Evolutionary conservation across 208 protist genomes (phyloP).

Genomic region (Endotrypanum monterogeii): DNA sequence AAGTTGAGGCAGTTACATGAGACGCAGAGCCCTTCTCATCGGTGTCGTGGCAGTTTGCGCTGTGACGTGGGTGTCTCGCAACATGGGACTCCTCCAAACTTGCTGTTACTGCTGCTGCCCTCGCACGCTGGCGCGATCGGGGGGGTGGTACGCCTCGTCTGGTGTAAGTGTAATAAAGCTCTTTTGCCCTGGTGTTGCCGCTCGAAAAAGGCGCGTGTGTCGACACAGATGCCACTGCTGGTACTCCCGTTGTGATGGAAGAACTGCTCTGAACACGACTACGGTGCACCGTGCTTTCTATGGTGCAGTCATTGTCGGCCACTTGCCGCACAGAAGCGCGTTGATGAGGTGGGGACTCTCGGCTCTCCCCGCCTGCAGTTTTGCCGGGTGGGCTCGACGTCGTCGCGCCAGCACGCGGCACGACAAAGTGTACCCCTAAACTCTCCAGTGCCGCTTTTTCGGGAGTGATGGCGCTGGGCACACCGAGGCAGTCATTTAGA

Average conservation of each 20-base stretch:
- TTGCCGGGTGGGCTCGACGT: not conserved
- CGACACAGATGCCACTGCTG: not conserved
- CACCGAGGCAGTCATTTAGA: conserved; percentile 1
- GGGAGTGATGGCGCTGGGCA: not conserved
- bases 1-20: not conserved
- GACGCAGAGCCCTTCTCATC: not conserved
- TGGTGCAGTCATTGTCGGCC: not conserved
- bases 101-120: not conserved
- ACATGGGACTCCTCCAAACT: not conserved
- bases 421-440: not conserved
- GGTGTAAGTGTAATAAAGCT: conserved; percentile 32
- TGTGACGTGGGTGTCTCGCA: not conserved
- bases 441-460: not conserved
- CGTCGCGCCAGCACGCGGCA: not conserved
- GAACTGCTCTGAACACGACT: not conserved
- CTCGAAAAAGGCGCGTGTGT: not conserved
- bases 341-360: conserved; percentile 13
- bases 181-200: conserved; percentile 16
- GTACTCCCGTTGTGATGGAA: not conserved
- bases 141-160: conserved; percentile 13
- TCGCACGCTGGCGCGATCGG: not conserved
- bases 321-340: not conserved
- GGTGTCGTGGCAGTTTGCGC: not conserved
- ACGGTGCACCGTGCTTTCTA: not conserved
- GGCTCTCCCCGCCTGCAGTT: not conserved